Conservation (phyloP, 2,329 filamentous ascomycete species). For the Fusarium xylarioides region DNA sequence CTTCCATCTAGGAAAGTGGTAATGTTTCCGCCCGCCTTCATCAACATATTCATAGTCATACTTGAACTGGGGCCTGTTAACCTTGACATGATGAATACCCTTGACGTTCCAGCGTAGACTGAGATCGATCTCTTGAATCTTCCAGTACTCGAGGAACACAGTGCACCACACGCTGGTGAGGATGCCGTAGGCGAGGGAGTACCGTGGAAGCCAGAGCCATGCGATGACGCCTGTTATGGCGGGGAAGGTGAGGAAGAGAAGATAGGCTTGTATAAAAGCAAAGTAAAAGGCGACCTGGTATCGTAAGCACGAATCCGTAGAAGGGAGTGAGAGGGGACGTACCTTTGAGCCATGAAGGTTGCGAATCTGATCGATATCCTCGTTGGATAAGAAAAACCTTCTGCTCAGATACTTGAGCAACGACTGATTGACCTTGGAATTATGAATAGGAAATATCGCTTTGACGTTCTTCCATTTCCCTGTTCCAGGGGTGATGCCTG, state of each 20-base stretch:
- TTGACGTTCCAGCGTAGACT: slow-evolving; percentile 77
- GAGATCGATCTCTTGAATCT: slow-evolving; percentile 76
- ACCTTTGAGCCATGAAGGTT: slow-evolving; percentile 69
- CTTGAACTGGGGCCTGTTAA: slow-evolving; percentile 70
- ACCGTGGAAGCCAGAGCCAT: slow-evolving; percentile 74
- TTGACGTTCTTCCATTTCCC: slow-evolving; percentile 70
- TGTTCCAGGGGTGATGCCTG: slow-evolving; percentile 66
- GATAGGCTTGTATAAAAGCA: slow-evolving; percentile 82
- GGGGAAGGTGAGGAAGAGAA: slow-evolving; percentile 74
- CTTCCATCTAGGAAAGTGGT: slow-evolving; percentile 71
- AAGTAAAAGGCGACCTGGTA: slow-evolving; percentile 78
- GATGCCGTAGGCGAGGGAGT: slow-evolving; percentile 75
- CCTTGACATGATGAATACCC: slow-evolving; percentile 72
- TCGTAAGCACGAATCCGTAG: fast-evolving
- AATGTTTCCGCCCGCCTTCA: slow-evolving; percentile 68
- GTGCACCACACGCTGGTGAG: slow-evolving; percentile 75
- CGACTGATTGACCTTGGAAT: slow-evolving; percentile 63
- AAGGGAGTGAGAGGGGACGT: fast-evolving
- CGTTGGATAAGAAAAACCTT: slow-evolving; percentile 58
- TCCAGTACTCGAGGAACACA: slow-evolving; percentile 83
- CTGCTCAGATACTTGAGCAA: slow-evolving; percentile 66
- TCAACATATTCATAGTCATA: slow-evolving; percentile 71
- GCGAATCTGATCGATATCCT: slow-evolving; percentile 67
- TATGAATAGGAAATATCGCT: slow-evolving; percentile 70
- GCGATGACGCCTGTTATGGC: slow-evolving; percentile 73